Evolutionary conservation across 1,284 basidiomycete genomes (phyloP), one percentile per base, ranked within the genome.

Genomic region (Ganoderma boninense): DNA sequence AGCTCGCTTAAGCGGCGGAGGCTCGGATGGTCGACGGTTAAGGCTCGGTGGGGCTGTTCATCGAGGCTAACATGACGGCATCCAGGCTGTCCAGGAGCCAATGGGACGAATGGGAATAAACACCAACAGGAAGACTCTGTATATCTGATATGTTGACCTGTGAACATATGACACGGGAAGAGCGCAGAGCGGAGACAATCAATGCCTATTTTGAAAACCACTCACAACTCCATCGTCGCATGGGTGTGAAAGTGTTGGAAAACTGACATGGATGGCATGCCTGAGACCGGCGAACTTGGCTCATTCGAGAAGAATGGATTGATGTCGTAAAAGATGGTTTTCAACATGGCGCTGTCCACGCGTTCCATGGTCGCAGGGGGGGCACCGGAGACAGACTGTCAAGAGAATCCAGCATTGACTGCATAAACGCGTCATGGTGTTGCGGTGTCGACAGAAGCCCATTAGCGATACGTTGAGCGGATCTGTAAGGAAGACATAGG

Each of bases 21-120:
- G 68, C 71, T 78, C 78, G 78, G 79, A 72, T 54, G 52, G 75
- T 64, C 64, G 56, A 75, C 79, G 79, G 79, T 74, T 75, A 75
- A 77, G 79, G 57, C 71, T 80, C 79, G 78, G 78, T 71, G 65
- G 71, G 73, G 63, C 68, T 63, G 65, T 67, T 42, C 52, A 69
- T 69, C 67, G 71, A 68, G 64, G 56, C 20, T 29, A 43, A 56
- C 65, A 54, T 62, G 14, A 52, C 52, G 65, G 11, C 62, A 4
- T 64, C 32, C 16, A 43, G 26, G 23, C 20, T 35, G 42, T 11
- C 35, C 10, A 64, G 44, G 38, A 59, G n/a, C 69, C 73, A 68
- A 70, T 72, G 44, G 61, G 40, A 67, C 54, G 29, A 65, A 35
- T 26, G 61, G 57, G 54, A 63, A 63, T 35, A 23, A 54, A 29